A percentile compares a stretch with the other conserved stretches of the same genome.
Conservation (phyloP, 805 yeast species). For the Zygosaccharomyces rouxii region DNA sequence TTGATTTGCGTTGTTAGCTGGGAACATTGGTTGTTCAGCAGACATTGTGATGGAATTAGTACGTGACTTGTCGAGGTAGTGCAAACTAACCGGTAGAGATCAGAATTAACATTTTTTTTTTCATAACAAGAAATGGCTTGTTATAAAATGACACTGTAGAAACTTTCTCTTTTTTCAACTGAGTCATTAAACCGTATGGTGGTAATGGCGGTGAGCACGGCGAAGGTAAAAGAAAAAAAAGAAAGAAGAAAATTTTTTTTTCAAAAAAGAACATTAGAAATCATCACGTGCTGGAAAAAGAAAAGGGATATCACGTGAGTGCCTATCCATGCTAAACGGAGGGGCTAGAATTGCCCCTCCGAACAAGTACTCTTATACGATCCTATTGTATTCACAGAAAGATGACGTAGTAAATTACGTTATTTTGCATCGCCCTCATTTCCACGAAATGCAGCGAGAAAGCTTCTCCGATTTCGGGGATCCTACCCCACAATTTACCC, state of each 20-base stretch:
- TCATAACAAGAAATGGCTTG: background rate
- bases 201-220: constrained; percentile 1
- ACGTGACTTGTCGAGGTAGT: background rate
- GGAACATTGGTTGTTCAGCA: constrained; percentile 33
- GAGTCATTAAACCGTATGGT: constrained; percentile 3
- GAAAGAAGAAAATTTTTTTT: constrained; percentile 3
- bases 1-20: constrained; percentile 38
- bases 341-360: no score
- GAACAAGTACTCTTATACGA: no score
- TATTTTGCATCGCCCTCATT: no score
- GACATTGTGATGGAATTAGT: constrained; percentile 8
- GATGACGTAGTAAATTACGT: background rate
- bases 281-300: no score
- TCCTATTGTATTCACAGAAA: no score
- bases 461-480: background rate
- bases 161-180: constrained; percentile 1
- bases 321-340: no score
- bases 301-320: no score
- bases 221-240: constrained; percentile 1
- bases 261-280: no score
- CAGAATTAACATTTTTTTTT: background rate
- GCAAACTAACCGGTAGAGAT: background rate
- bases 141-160: background rate
- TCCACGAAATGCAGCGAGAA: background rate
- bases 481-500: background rate